Evolutionary conservation across 306 rosid genomes (phyloP).

Genomic region (Potentilla sterilis): DNA sequence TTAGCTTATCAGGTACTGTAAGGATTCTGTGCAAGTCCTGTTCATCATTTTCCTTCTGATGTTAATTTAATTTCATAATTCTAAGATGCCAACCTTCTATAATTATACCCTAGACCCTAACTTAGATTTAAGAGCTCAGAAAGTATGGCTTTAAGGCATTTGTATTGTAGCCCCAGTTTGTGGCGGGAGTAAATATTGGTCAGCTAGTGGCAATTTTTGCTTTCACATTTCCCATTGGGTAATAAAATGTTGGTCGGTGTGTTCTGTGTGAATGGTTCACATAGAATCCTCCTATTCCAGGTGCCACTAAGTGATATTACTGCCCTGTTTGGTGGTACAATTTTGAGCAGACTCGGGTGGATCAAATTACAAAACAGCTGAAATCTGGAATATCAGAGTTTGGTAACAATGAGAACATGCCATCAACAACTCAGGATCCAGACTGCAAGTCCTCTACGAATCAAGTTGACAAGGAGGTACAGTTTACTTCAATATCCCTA

Average conservation of each 20-base stretch:
- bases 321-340: slow-evolving; percentile 54
- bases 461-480: slow-evolving; percentile 54
- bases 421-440: slow-evolving; percentile 32
- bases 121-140: not conserved
- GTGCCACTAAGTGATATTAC: slow-evolving; percentile 56
- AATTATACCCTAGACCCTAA: too few species aligned
- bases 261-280: slow-evolving; percentile 45
- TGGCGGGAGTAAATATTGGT: slow-evolving; percentile 27
- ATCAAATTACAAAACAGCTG: slow-evolving; percentile 70
- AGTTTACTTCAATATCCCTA: slow-evolving; percentile 7
- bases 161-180: slow-evolving; percentile 11
- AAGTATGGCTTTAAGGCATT: slow-evolving; percentile 10
- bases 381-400: slow-evolving; percentile 47
- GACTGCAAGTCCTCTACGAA: slow-evolving; percentile 31
- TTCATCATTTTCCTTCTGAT: slow-evolving; percentile 7
- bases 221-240: slow-evolving; percentile 35
- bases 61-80: not conserved
- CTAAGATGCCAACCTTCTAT: not conserved
- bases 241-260: slow-evolving; percentile 33
- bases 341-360: slow-evolving; percentile 79
- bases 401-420: slow-evolving; percentile 32
- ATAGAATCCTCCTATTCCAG: slow-evolving; percentile 41
- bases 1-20: slow-evolving; percentile 79
- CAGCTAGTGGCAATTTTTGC: slow-evolving; percentile 31
- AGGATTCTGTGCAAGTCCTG: slow-evolving; percentile 22